Evolutionary conservation across 2,329 filamentous ascomycete species (phyloP).

Genomic region (Bipolaris cookei): DNA sequence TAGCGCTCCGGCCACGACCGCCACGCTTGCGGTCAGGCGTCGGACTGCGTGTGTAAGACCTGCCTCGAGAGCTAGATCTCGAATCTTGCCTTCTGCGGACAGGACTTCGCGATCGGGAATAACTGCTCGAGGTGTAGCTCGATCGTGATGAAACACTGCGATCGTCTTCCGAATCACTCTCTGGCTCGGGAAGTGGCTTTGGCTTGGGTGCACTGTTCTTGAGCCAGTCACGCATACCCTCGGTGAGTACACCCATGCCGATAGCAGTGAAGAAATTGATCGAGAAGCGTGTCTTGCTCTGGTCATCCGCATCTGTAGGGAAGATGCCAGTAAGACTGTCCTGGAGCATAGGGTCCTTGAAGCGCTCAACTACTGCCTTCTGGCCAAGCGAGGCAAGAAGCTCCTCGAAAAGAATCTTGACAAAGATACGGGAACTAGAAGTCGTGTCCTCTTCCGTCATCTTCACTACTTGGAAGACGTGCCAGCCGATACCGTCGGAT

Average conservation of each 20-base stretch:
- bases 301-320: constrained; percentile 78
- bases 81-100: constrained; percentile 30
- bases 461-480: constrained; percentile 82
- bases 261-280: constrained; percentile 99
- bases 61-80: constrained; percentile 35
- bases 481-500: constrained; percentile 90
- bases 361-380: constrained; percentile 74
- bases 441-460: constrained; percentile 97
- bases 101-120: constrained; percentile 35
- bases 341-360: constrained; percentile 76
- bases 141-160: constrained; percentile 46
- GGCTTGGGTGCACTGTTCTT: constrained; percentile 85
- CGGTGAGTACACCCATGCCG: constrained; percentile 91
- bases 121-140: constrained; percentile 40
- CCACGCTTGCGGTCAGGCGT: constrained; percentile 35
- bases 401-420: constrained; percentile 97
- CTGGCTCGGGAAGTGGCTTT: constrained; percentile 58
- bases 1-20: constrained; percentile 28
- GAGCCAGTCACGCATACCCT: constrained; percentile 90
- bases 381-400: constrained; percentile 86
- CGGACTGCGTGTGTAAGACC: constrained; percentile 40
- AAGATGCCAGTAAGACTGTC: constrained; percentile 85
- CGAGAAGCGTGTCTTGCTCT: constrained; percentile 90
- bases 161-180: constrained; percentile 43
- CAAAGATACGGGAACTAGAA: constrained; percentile 93